phyloP scores from a whole-genome alignment of 192 early-diverging fungal species.

The Coemansia sp. region DNA sequence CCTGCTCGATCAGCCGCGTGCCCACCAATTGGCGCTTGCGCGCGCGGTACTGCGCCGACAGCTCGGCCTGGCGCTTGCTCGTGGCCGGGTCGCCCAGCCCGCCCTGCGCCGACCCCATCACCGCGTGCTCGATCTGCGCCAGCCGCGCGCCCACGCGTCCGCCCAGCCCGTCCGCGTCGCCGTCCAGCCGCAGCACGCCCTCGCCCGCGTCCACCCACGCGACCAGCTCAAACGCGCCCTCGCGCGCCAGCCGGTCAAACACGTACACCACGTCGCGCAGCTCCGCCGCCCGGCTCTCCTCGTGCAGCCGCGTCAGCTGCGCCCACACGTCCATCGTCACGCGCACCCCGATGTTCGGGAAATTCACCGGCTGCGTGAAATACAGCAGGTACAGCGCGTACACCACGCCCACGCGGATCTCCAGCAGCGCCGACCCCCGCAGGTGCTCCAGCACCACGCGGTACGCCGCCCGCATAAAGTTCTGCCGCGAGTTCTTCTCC shows the following conservation, averaged over 20 bases:
- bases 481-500: conserved; percentile 53
- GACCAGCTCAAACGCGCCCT: conserved; percentile 51
- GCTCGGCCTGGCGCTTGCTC: conserved; percentile 36
- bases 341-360: conserved; percentile 48
- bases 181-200: conserved; percentile 39
- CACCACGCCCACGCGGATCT: conserved; percentile 52
- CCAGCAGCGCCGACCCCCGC: conserved; percentile 31
- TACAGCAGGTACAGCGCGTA: conserved; percentile 56
- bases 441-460: conserved; percentile 48
- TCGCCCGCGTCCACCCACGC: conserved; percentile 52
- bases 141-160: conserved; percentile 23
- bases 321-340: conserved; percentile 51
- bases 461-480: conserved; percentile 55
- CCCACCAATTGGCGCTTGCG: conserved; percentile 42
- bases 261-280: conserved; percentile 47
- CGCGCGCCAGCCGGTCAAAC: conserved; percentile 42
- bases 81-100: conserved; percentile 33
- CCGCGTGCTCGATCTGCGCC: conserved; percentile 45
- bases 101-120: conserved; percentile 49
- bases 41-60: conserved; percentile 32
- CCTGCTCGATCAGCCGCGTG: conserved; percentile 31
- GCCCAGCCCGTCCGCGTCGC: conserved; percentile 34
- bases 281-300: conserved; percentile 45
- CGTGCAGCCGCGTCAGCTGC: conserved; percentile 38
- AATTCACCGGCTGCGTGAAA: conserved; percentile 57